Base-by-base conservation (phyloP, 129 eudicot genomes). In the Ambrosia artemisiifolia region DNA sequence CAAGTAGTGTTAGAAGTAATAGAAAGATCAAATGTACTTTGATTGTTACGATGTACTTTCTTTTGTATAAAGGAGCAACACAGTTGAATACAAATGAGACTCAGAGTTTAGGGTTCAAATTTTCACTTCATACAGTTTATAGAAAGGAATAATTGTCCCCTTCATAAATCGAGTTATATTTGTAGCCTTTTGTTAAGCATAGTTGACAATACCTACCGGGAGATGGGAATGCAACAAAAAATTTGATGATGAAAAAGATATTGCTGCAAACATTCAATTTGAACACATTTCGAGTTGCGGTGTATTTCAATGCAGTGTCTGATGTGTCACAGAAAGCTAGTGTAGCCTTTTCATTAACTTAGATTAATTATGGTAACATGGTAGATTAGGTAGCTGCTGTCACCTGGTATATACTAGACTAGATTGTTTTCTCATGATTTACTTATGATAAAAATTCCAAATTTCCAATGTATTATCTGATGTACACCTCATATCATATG, bases 241-340 rank as follows among this genome's bases (percentile, higher is more conserved):
- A 49, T 74, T 74, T 74, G 78, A 44, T 47, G 12, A 63, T 64
- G 24, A 38, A 40, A 50, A 63, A 47, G 51, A 63, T 73, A 19
- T 1, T 73, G 62, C 24, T 33, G 70, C 67, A 11, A 30, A 61
- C 59, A 44, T 73, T 3, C 48, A 69, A 4, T 49, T 32, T 30
- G 73, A 68, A 17, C 35, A 70, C 16, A 54, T 28, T 17, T 55
- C 20, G 42, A 55, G 43, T 55, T 54, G 53, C 54, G 24, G 38
- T 38, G 55, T 71, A 4, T 48, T 51, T 53, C 35, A 11, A 70
- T 70, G 74, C 63, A 33, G 11, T 12, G 33, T 55, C 53, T 55
- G 19, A 40, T 38, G 49, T 56, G 24, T 36, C 20, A 19, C 53
- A 12, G 33, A 19, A 70, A 55, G 40, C 4, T 40, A 54, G 49